Percentiles rank a stretch among this genome's conserved stretches.
These are phyloP conservation scores for Aspergillus novofumigatus DNA, from an alignment of 2,329 filamentous ascomycete genomes.

Conservation along the genomic window DNA sequence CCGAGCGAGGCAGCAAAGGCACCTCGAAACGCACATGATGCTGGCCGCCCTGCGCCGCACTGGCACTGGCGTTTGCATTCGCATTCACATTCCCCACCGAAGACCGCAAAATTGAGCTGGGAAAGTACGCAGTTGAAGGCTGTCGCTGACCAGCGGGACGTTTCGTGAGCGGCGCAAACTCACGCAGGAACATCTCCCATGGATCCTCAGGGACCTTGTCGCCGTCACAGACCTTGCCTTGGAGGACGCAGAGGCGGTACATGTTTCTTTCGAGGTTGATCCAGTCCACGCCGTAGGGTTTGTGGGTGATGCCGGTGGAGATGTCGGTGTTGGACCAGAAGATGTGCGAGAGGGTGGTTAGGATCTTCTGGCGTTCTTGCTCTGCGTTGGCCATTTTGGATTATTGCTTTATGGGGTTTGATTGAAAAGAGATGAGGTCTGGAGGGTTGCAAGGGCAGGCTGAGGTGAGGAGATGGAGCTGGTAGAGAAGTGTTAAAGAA, in stretches of 20 bases:
- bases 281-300: slow-evolving; percentile 7
- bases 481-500: neutral
- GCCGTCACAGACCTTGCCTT: neutral
- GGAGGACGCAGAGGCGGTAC: slow-evolving; percentile 9
- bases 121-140: neutral
- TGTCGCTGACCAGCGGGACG: neutral
- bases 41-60: neutral
- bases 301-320: slow-evolving; percentile 3
- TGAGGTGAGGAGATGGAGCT: neutral
- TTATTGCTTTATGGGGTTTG: neutral
- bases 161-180: slow-evolving; percentile 3
- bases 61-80: neutral
- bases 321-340: slow-evolving; percentile 2
- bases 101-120: slow-evolving; percentile 1
- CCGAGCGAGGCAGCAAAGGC: neutral
- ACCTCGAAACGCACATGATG: neutral
- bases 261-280: slow-evolving; percentile 1
- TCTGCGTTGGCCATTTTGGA: slow-evolving; percentile 5
- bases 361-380: slow-evolving; percentile 2
- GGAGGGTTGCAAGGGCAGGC: neutral
- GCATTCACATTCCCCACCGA: neutral
- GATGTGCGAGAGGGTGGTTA: neutral
- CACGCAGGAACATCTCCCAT: slow-evolving; percentile 6
- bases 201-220: slow-evolving; percentile 3
- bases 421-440: neutral